Evolutionary conservation across 179 eudicot genomes (phyloP), one percentile per base, ranked within the genome.

Genomic region (Sideroxylon spinosum): DNA sequence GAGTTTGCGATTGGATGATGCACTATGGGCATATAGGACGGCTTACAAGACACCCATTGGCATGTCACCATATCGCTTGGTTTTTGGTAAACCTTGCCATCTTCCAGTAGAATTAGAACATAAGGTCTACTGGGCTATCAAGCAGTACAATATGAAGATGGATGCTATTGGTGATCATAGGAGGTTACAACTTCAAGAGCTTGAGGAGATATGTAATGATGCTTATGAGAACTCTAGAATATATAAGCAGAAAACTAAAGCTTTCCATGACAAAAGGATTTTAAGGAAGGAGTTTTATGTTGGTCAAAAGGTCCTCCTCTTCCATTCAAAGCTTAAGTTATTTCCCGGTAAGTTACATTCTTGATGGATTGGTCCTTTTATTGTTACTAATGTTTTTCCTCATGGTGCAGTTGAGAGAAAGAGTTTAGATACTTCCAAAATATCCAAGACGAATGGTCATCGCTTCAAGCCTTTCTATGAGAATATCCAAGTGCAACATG

Each of bases 11-110:
- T 46, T 78, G 1, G 70, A 59, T 29, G 76, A 78, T 69, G 68
- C 56, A 12, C 70, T 78, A 2, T 78, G 69, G 81, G 81, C 68
- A 0, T 70, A 78, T 49, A 13, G 61, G 3, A 78, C 76, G 4
- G 49, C 76, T 12, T 78, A 28, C 23, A 70, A 78, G 46, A 73
- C 74, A 49, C 79, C 79, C 0, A 50, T 76, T 0, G 49, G 56
- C 4, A 68, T 52, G 49, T 44, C 64, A 0, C 69, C 76, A 0
- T 61, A 25, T 23, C 7, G 46, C 19, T 6, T 78, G 1, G 63
- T 76, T 0, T 67, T 49, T 68, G 74, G 73, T 0, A 77, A 68
- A 17, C 29, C 22, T 55, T 52, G 49, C 11, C 79, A 0, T 28
- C 70, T 74, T 2, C 77, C 26, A 0, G 64, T 73, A 0, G 50